Evolutionary conservation across 805 yeast species (phyloP), one percentile per base, ranked within the genome.

Genomic region (Saccharomycopsis sp.): DNA sequence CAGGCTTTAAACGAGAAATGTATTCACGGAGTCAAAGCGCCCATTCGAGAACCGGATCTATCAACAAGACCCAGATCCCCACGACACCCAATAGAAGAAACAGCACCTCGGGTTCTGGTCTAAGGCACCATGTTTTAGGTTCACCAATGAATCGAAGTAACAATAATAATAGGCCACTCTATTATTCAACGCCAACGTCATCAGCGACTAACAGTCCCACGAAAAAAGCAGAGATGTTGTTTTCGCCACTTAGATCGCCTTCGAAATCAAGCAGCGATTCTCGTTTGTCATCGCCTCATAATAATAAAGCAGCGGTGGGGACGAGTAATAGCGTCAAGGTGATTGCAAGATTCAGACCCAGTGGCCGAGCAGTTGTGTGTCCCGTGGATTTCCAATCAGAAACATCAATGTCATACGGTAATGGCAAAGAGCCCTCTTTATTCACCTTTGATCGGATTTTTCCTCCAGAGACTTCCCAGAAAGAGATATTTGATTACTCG

Each of bases 321-420:
- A n/a, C n/a, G n/a, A 9, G 20, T 9, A 47, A 38, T 20, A 68
- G 72, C 51, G 75, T 82, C 56, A 76, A 76, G 54, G 94, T 85
- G 22, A 69, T 85, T 16, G 86, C 85, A 21, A 66, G 95, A 42
- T 77, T 85, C 54, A 65, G 93, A 37, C 93, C 93, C 14, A n/a
- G 13, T 19, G 44, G 19, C 16, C 22, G 26, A 16, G 24, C 7
- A 17, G n/a, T 9, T 17, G 28, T 16, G 26, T n/a, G 22, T 6
- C 5, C 42, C 9, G 38, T 50, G 4, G 40, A 51, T 13, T 54
- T 56, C 41, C 58, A 60, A 2, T 58, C 62, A 38, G 53, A 55
- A 17, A 52, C 56, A 13, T 57, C 66, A 0, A 60, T 67, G 2
- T 44, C 54, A 3, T 65, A 19, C 11, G 34, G 36, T 21, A 22